A percentile compares a stretch with the other conserved stretches of the same genome.
Evolutionary conservation across 2,329 filamentous ascomycete species (phyloP).

Genomic region (Cordyceps farinosa): DNA sequence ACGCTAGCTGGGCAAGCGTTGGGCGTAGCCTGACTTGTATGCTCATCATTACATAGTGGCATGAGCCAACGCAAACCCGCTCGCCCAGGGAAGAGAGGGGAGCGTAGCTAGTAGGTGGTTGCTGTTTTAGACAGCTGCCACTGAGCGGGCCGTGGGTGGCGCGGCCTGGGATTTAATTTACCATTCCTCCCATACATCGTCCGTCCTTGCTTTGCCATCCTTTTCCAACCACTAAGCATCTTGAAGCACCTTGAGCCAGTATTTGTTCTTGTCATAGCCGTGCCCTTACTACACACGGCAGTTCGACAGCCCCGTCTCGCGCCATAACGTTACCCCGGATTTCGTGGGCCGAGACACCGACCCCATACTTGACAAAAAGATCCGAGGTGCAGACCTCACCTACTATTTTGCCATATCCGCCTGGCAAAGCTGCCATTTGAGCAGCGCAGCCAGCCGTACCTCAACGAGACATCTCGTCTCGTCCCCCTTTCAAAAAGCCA

Average conservation of each 20-base stretch:
- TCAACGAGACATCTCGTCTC: neutral
- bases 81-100: neutral
- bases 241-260: neutral
- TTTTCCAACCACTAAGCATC: neutral
- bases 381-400: neutral
- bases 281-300: neutral
- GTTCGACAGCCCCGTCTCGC: neutral
- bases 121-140: neutral
- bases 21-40: constrained; percentile 9
- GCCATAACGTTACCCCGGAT: neutral
- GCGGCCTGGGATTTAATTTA: neutral
- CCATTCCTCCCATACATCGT: neutral
- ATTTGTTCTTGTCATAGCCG: neutral
- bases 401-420: neutral
- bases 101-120: neutral
- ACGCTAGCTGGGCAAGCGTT: constrained; percentile 12
- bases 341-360: constrained; percentile 1
- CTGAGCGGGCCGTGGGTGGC: neutral
- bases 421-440: neutral
- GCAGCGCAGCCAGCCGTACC: neutral
- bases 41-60: constrained; percentile 15
- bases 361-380: neutral
- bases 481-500: neutral
- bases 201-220: neutral
- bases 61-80: neutral